Evolutionary conservation across 768 basidiomycete species (phyloP), one percentile per base, ranked within the genome.

Genomic region (Termitomyces sp.): DNA sequence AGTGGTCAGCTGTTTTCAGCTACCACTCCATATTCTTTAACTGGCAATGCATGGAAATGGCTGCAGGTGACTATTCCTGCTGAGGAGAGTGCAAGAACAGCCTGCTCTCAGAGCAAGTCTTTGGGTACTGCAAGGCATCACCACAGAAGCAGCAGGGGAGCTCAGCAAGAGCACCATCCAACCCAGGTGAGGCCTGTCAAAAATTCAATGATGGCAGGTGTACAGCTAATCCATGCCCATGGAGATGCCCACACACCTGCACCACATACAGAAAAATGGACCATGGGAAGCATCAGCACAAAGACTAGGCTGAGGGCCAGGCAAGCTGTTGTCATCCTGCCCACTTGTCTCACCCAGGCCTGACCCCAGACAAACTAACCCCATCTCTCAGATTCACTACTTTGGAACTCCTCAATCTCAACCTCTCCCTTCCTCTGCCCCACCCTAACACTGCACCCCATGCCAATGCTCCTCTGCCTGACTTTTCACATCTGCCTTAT

Each of bases 1-100:
- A 56, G 20, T 56, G 47, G 47, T 1, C 37, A 22, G 33, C 44
- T 3, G 53, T 55, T 2, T 24, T 34, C 12, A 22, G 3, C 16
- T 55, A 55, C 50, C 42, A 39, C 24, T 13, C 27, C 5, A 30
- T 42, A 1, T 55, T 55, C 22, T 55, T 55, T 12, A 42, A 43
- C 4, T 24, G 39, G 12, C 42, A 16, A 14, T 33, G 44, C 4
- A 9, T 10, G 9, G 53, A 46, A 27, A 53, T 53, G 53, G 24
- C n/a, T 1, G 42, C 14, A 8, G 53, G 53, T 0, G 42, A 43
- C 42, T 53, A 53, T 18, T 5, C 26, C 10, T 9, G 26, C 1
- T 53, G 53, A 40, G 53, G 12, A 20, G 5, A 37, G 0, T 30
- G 13, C 1, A 30, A 48, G 9, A 42, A 20, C 7, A 27, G 20